A percentile compares a stretch with the other conserved stretches of the same genome.
These are phyloP conservation scores for Gastrodia elata DNA, from an alignment of 106 monocot species.

Conservation along the genomic window DNA sequence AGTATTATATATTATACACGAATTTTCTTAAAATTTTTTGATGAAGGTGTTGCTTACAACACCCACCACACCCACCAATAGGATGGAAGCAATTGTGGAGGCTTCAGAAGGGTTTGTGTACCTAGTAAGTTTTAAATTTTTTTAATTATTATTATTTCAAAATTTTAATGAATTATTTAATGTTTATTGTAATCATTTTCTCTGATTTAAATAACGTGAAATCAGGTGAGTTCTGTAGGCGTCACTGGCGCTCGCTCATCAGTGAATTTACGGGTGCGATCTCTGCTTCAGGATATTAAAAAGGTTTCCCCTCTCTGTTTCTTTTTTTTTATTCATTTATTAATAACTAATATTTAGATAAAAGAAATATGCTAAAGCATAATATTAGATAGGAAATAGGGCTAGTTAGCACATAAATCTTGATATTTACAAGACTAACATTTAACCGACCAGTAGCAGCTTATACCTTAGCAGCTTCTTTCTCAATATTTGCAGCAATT, in stretches of 20 bases:
- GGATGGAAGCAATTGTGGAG: conserved; percentile 58
- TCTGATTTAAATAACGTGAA: conserved; percentile 1
- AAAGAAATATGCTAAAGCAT: too few relatives aligned
- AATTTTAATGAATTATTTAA: background rate
- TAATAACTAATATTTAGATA: too few relatives aligned
- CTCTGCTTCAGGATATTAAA: conserved; percentile 45
- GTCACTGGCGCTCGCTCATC: conserved; percentile 53
- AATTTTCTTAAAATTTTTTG: background rate
- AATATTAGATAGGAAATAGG: too few relatives aligned
- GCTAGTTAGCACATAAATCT: too few relatives aligned
- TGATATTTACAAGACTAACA: too few relatives aligned
- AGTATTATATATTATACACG: too few relatives aligned
- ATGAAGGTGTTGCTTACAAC: conserved; percentile 55
- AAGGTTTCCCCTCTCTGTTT: conserved; percentile 21
- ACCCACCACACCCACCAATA: conserved; percentile 52
- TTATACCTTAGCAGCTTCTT: too few relatives aligned
- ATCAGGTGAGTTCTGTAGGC: conserved; percentile 50
- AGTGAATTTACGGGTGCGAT: conserved; percentile 29
- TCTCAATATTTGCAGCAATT: too few relatives aligned
- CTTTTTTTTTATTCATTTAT: background rate
- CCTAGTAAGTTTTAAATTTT: conserved; percentile 33
- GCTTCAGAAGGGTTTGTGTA: conserved; percentile 79
- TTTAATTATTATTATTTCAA: too few relatives aligned
- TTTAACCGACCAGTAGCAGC: too few relatives aligned
- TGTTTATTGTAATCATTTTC: background rate